A percentile compares a stretch with the other conserved stretches of the same genome.
phyloP scores from a whole-genome alignment of 78 protist species.

The Dictyostelium citrinum region DNA sequence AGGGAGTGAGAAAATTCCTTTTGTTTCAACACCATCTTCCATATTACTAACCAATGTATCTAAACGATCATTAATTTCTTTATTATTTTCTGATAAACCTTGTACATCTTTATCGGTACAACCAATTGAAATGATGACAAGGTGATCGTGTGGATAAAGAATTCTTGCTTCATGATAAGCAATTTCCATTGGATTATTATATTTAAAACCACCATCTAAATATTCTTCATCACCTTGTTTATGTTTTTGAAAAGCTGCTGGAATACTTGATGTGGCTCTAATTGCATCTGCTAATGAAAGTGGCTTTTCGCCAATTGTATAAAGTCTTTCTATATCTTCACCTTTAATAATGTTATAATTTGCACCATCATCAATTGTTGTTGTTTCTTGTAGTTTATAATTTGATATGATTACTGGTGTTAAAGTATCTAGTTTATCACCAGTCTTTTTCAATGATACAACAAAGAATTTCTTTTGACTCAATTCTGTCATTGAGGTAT shows the following conservation, averaged over 20 bases:
- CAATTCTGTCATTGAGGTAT: not conserved
- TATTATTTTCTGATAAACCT: not conserved
- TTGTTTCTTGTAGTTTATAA: not conserved
- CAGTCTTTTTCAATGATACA: not conserved
- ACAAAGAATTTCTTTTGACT: not conserved
- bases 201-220: not conserved
- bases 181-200: not conserved
- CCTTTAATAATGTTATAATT: no score
- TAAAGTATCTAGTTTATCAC: not conserved
- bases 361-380: no score
- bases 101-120: not conserved
- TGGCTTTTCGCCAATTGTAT: not conserved
- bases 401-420: not conserved
- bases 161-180: not conserved
- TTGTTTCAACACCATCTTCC: not conserved
- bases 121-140: not conserved
- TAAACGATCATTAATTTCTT: not conserved
- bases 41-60: not conserved
- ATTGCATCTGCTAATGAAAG: not conserved
- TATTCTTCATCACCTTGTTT: not conserved
- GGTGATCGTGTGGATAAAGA: not conserved
- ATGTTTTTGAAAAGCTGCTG: not conserved
- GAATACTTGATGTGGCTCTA: not conserved
- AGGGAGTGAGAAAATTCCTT: not conserved
- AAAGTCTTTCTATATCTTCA: not conserved